phyloP scores from a whole-genome alignment of 495 filamentous ascomycete species.

The Cercophora scortea region DNA sequence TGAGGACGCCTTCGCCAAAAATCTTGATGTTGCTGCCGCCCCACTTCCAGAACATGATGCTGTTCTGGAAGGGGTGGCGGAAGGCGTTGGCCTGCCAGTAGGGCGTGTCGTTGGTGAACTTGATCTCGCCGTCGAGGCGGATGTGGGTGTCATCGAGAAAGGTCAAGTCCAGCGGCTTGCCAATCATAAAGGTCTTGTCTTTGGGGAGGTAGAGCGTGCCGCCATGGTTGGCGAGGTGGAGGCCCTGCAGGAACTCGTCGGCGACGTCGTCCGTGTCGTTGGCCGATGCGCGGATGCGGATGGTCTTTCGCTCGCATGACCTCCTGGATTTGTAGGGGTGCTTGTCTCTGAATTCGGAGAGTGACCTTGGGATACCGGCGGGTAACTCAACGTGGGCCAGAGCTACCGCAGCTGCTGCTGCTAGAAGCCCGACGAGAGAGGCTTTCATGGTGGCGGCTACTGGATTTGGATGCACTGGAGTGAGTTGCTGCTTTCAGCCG shows the following conservation, averaged over 20 bases:
- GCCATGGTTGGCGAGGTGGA: constrained; percentile 47
- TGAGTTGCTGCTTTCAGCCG: no score
- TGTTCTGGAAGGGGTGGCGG: constrained; percentile 50
- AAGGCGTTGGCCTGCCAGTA: constrained; percentile 55
- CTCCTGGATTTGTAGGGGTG: constrained; percentile 16
- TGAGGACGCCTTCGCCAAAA: constrained; percentile 43
- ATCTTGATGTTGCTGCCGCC: constrained; percentile 51
- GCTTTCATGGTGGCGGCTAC: constrained; percentile 6
- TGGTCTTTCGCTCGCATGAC: constrained; percentile 25
- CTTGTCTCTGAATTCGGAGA: constrained; percentile 21
- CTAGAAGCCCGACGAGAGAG: constrained; percentile 9
- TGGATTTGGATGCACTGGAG: no score
- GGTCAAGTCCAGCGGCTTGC: constrained; percentile 47
- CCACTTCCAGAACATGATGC: constrained; percentile 54
- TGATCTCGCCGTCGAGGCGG: constrained; percentile 48
- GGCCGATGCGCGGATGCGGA: constrained; percentile 43
- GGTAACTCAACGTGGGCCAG: constrained; percentile 13
- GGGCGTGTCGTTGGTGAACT: constrained; percentile 51
- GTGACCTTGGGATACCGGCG: constrained; percentile 17
- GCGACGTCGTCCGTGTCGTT: constrained; percentile 48
- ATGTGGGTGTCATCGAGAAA: constrained; percentile 51
- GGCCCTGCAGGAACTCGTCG: constrained; percentile 42
- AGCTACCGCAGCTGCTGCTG: constrained; percentile 4
- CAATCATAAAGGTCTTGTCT: constrained; percentile 46
- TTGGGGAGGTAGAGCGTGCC: constrained; percentile 44